These are phyloP conservation scores for Phytophthora citricola DNA, from an alignment of 352 stramenopile genomes.

Conservation along the genomic window DNA sequence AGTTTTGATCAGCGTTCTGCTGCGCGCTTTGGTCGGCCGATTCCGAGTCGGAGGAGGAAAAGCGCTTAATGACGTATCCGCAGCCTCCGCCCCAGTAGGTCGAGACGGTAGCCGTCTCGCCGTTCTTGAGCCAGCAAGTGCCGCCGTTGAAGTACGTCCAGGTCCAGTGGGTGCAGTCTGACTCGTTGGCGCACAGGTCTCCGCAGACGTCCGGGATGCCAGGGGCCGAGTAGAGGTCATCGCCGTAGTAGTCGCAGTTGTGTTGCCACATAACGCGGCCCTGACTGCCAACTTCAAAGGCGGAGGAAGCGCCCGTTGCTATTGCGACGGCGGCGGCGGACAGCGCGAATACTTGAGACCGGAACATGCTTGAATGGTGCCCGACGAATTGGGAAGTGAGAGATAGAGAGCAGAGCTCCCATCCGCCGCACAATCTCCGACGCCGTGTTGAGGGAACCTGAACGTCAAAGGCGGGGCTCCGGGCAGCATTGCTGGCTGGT, in stretches of 20 bases:
- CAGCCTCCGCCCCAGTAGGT: slow-evolving; percentile 39
- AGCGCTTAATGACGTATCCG: slow-evolving; percentile 52
- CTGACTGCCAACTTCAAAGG: slow-evolving; percentile 43
- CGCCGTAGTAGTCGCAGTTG: slow-evolving; percentile 54
- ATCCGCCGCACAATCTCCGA: slow-evolving; percentile 20
- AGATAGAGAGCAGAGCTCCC: slow-evolving; percentile 11
- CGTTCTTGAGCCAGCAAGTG: slow-evolving; percentile 60
- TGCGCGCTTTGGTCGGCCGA: slow-evolving; percentile 13
- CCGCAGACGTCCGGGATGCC: slow-evolving; percentile 47
- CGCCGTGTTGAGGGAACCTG: slow-evolving; percentile 7
- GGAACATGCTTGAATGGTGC: slow-evolving; percentile 27
- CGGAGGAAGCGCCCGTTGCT: slow-evolving; percentile 4
- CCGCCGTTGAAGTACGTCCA: slow-evolving; percentile 50
- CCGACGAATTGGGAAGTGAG: slow-evolving; percentile 35
- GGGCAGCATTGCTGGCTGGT: slow-evolving; percentile 7
- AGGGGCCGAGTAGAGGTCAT: slow-evolving; percentile 29
- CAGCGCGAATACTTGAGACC: slow-evolving; percentile 20
- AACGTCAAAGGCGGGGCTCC: slow-evolving; percentile 21
- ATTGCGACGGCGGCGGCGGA: slow-evolving; percentile 8
- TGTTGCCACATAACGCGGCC: slow-evolving; percentile 53
- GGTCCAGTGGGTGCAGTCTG: slow-evolving; percentile 48
- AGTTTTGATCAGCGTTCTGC: not conserved
- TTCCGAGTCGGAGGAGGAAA: slow-evolving; percentile 25
- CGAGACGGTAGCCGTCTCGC: slow-evolving; percentile 16
- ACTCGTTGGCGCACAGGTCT: slow-evolving; percentile 42